Percentiles rank a stretch among this genome's conserved stretches.
phyloP scores from a whole-genome alignment of 192 early-diverging fungal species.

The Entomortierella chlamydospora region DNA sequence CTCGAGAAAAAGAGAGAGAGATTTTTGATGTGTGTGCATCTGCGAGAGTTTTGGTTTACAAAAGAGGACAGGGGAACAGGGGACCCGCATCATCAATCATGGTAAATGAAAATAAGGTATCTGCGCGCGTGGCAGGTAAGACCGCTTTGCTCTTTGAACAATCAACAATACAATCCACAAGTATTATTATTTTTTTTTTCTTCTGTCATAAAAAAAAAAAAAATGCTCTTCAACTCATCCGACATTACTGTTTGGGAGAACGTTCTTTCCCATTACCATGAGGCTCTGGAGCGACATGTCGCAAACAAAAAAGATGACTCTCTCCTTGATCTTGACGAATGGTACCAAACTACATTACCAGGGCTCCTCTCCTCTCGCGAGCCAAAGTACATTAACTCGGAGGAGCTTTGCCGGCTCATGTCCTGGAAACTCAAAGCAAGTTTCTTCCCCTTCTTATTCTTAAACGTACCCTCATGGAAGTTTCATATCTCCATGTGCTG shows the following conservation, averaged over 20 bases:
- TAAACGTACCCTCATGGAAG: neutral
- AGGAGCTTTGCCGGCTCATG: slow-evolving; percentile 40
- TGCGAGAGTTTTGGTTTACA: no score
- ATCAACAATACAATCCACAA: neutral
- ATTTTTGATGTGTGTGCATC: no score
- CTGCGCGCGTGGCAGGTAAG: neutral
- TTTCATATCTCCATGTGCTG: neutral
- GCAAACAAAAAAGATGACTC: slow-evolving; percentile 44
- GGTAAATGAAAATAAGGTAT: neutral
- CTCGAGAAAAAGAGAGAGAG: no score
- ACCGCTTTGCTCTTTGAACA: neutral
- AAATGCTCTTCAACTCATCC: slow-evolving; percentile 25
- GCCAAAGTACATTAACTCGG: slow-evolving; percentile 17
- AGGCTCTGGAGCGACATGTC: slow-evolving; percentile 32
- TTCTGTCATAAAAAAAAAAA: no score
- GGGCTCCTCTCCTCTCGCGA: slow-evolving; percentile 4
- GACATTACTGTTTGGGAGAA: slow-evolving; percentile 28
- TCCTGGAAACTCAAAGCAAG: slow-evolving; percentile 50
- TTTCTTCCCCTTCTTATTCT: neutral
- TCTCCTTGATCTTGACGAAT: slow-evolving; percentile 24
- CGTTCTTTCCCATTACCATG: slow-evolving; percentile 19
- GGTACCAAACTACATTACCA: slow-evolving; percentile 39
- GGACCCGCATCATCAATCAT: no score
- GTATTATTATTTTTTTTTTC: neutral
- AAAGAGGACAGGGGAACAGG: no score